Base-by-base conservation (phyloP, 805 yeast genomes). In the Wickerhamomyces subpelliculosus region DNA sequence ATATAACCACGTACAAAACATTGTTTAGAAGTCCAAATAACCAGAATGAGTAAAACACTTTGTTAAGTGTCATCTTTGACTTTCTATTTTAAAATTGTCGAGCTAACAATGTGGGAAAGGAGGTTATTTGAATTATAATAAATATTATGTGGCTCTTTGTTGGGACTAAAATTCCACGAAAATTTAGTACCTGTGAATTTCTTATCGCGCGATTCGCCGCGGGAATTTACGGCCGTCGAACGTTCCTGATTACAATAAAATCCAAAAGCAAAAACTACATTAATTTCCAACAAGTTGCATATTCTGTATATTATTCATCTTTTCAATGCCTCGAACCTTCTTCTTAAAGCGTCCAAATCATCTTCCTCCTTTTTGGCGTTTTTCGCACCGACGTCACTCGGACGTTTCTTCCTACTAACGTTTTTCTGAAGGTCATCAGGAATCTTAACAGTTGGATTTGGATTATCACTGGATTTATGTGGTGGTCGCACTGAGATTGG, bases 21-120 rank as follows among this genome's bases (percentile, higher is more conserved):
- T 90, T 90, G 61, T 90, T 90, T 27, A 88, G 65, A 10, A 90
- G 71, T 0, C 97, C 98, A 58, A 89, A 86, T 1, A 80, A 52
- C 78, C 90, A 81, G 57, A 89, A 89, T 11, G 84, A 67, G 0
- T 57, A 32, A 49, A 74, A 79, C 7, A 67, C 41, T 20, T 41
- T 35, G 2, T 42, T 20, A 4, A 38, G 17, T 3, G 9, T 14
- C 39, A 32, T 37, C 24, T 22, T 22, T 22, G 10, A 8, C 24
- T 22, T 22, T 8, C 24, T 10, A 22, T 22, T 22, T 22, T 22
- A 22, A 22, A 10, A 8, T 8, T 22, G 24, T 22, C 24, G 24
- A 22, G 8, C 10, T n/a, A n/a, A n/a, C n/a, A n/a, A n/a, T n/a
- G n/a, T n/a, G n/a, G n/a, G n/a, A n/a, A n/a, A n/a, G n/a, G n/a